phyloP scores from a whole-genome alignment of 2,329 filamentous ascomycete genomes.

The Exserohilum turcica region DNA sequence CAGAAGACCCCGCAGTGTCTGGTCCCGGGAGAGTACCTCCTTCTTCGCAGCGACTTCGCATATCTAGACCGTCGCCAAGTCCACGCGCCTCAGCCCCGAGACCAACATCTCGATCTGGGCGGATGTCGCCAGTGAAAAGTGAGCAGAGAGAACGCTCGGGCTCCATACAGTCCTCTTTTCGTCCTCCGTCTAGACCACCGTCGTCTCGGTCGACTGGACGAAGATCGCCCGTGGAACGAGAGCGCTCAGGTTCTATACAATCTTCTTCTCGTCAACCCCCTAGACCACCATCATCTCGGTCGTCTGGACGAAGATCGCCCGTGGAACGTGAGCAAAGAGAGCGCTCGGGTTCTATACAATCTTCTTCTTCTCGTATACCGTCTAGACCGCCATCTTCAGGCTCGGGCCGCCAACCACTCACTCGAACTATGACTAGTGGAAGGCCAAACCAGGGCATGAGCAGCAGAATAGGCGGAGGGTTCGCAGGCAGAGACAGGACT shows the following conservation, averaged over 20 bases:
- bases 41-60: background rate
- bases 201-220: slow-evolving; percentile 9
- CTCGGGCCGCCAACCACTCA: slow-evolving; percentile 14
- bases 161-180: slow-evolving; percentile 6
- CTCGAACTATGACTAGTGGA: slow-evolving; percentile 31
- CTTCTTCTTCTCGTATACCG: background rate
- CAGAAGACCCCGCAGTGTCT: slow-evolving; percentile 10
- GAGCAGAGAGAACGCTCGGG: slow-evolving; percentile 3
- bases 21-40: background rate
- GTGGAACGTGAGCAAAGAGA: slow-evolving; percentile 3
- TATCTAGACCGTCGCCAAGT: background rate
- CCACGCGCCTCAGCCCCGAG: background rate
- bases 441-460: slow-evolving; percentile 21
- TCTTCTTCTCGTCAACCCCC: slow-evolving; percentile 9
- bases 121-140: background rate
- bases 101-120: slow-evolving; percentile 1
- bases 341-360: slow-evolving; percentile 4
- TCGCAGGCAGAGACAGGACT: background rate
- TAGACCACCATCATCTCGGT: slow-evolving; percentile 12
- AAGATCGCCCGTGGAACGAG: background rate
- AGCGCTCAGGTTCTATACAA: slow-evolving; percentile 5
- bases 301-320: background rate
- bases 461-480: slow-evolving; percentile 6
- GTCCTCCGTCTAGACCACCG: slow-evolving; percentile 11
- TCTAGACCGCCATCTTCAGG: background rate